Percentiles rank a stretch among this genome's conserved stretches.
Evolutionary conservation across 2,329 filamentous ascomycete species (phyloP).

Genomic region (Pseudogymnoascus sp.): DNA sequence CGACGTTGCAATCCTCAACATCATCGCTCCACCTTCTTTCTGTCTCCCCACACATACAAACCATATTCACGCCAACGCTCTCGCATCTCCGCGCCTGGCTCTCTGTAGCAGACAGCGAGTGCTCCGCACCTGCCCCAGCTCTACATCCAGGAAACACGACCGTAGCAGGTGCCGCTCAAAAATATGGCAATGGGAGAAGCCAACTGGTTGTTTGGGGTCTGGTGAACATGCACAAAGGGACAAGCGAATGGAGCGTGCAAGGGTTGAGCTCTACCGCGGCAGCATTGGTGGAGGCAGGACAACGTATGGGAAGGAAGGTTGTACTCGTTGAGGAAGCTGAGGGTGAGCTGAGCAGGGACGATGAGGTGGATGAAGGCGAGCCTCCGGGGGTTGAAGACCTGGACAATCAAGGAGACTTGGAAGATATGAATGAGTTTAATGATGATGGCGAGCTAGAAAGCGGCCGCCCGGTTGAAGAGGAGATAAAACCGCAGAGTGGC

Average conservation of each 20-base stretch:
- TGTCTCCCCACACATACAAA: conserved; percentile 58
- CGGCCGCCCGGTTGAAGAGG: conserved; percentile 21
- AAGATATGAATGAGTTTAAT: conserved; percentile 20
- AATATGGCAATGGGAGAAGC: conserved; percentile 32
- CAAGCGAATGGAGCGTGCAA: conserved; percentile 69
- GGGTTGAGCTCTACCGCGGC: conserved; percentile 59
- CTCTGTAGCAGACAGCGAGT: conserved; percentile 33
- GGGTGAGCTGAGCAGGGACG: conserved; percentile 12
- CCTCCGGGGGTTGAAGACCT: conserved; percentile 35
- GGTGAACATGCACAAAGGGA: conserved; percentile 56
- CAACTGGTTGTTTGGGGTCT: conserved; percentile 58
- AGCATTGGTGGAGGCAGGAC: conserved; percentile 53
- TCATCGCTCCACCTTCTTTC: conserved; percentile 64
- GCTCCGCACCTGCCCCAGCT: conserved; percentile 34
- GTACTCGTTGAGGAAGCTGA: conserved; percentile 39
- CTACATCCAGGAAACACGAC: conserved; percentile 16
- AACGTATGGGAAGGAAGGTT: conserved; percentile 36
- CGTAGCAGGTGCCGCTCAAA: background rate
- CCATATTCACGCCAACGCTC: conserved; percentile 68
- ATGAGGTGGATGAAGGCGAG: conserved; percentile 28
- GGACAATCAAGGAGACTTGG: conserved; percentile 14
- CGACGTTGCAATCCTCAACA: conserved; percentile 31
- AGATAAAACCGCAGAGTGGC: conserved; percentile 35
- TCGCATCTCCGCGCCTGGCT: conserved; percentile 73
- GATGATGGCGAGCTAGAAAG: conserved; percentile 23